Base-by-base conservation (phyloP, 1,284 basidiomycete species). In the Cutaneotrichosporon daszewskae region DNA sequence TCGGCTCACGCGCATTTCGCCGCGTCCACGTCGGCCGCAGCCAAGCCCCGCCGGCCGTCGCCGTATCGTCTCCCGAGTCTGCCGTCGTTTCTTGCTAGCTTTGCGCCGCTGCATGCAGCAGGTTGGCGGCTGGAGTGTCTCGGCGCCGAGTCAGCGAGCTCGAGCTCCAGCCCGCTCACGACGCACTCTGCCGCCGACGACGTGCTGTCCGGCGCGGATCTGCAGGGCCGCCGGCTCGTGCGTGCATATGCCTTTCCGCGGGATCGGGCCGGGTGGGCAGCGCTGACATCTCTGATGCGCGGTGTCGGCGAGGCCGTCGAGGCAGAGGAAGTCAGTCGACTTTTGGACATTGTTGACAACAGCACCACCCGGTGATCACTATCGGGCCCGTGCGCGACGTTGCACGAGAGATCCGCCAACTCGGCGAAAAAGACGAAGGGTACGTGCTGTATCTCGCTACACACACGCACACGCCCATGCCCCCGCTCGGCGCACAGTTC, bases 401-500 rank as follows among this genome's bases (percentile, higher is more conserved):
- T 7, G 36, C 36, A 3, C 16, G 18, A 13, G 12, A 13, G 17
- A 14, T 13, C 19, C 19, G 25, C 8, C 24, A 5, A 16, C 16
- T 32, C 19, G 14, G 29, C 26, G 11, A 22, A 23, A n/a, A 13
- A 18, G 34, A 12, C 17, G 20, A 27, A 27, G 56, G 54, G 6
- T 66, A 66, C 40, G 41, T 64, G 10, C 34, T 68, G 12, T 53
- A 59, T 33, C 25, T 68, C 3, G 53, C 60, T 1, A 65, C 59
- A 14, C 58, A 64, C 43, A 68, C 66, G 4, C 66, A 68, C 49
- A 66, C 66, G 33, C 66, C 66, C 3, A 28, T 66, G 31, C 59
- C 64, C 6, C 57, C 57, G 10, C 45, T 55, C 13, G 42, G 36
- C 8, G 45, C 25, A 38, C 20, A 35, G 43, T 43, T 48, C 7